Percentiles rank a stretch among this genome's conserved stretches.
Conservation (phyloP, 345 rosid species). For the Diplotaxis tenuifolia region DNA sequence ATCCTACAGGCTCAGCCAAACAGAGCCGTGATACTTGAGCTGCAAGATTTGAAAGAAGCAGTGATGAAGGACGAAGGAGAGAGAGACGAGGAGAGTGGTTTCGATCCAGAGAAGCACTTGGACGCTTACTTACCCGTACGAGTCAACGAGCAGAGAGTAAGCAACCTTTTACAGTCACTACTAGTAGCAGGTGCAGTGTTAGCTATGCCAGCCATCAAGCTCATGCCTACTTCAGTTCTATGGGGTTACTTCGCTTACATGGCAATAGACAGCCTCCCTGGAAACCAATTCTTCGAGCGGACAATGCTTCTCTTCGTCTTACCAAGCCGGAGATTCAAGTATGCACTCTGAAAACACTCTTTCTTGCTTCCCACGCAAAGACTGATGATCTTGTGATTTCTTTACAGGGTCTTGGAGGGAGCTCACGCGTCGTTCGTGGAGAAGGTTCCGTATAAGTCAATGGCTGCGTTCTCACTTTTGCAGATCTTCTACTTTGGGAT, state of each 20-base stretch:
- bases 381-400: background rate
- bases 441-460: slow-evolving; percentile 62
- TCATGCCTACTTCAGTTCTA: slow-evolving; percentile 74
- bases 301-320: slow-evolving; percentile 58
- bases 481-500: slow-evolving; percentile 60
- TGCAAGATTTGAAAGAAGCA: slow-evolving; percentile 68
- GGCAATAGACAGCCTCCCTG: slow-evolving; percentile 91
- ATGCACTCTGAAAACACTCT: background rate
- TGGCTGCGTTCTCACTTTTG: slow-evolving; percentile 55
- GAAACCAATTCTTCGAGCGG: slow-evolving; percentile 88
- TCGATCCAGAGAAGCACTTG: slow-evolving; percentile 79
- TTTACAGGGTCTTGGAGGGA: slow-evolving; percentile 61
- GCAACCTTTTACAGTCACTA: slow-evolving; percentile 72
- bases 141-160: slow-evolving; percentile 82
- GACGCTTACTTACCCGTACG: slow-evolving; percentile 80
- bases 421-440: slow-evolving; percentile 76
- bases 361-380: background rate
- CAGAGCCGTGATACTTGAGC: slow-evolving; percentile 47
- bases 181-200: slow-evolving; percentile 58
- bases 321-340: slow-evolving; percentile 67
- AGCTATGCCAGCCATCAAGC: slow-evolving; percentile 73
- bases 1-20: slow-evolving; percentile 32
- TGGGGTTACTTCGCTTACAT: slow-evolving; percentile 92
- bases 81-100: slow-evolving; percentile 25
- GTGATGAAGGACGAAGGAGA: slow-evolving; percentile 47